Conservation (phyloP, 2,329 filamentous ascomycete genomes). For the Metarhizium album region DNA sequence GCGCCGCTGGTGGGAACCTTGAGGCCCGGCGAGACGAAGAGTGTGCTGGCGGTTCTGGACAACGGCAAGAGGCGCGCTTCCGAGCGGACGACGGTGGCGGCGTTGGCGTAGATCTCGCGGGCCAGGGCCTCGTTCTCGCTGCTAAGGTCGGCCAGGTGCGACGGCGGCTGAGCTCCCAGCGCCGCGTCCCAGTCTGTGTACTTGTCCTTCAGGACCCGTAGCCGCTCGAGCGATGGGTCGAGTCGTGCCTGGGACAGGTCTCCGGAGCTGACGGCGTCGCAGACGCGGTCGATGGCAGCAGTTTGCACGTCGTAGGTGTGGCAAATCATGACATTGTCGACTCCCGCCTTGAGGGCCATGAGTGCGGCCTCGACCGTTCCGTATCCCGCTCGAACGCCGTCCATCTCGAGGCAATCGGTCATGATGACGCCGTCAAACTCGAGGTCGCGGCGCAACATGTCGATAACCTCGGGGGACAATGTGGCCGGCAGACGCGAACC, state of each 20-base stretch:
- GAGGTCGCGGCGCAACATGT: constrained; percentile 14
- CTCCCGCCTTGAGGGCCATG: constrained; percentile 16
- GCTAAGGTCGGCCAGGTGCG: constrained; percentile 9
- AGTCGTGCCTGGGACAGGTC: constrained; percentile 10
- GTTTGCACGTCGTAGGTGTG: constrained; percentile 16
- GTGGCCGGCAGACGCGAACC: constrained; percentile 13
- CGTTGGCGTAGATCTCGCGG: constrained; percentile 10
- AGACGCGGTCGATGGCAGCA: constrained; percentile 15
- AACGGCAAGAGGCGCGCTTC: constrained; percentile 10
- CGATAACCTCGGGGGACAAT: constrained; percentile 13
- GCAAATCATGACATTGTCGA: constrained; percentile 19
- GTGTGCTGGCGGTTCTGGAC: constrained; percentile 9
- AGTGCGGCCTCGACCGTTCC: constrained; percentile 15
- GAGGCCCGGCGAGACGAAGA: constrained; percentile 15
- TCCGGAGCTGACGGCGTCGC: constrained; percentile 10
- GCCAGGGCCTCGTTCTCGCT: constrained; percentile 10
- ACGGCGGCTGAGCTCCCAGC: constrained; percentile 5
- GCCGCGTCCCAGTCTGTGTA: constrained; percentile 15
- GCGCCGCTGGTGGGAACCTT: constrained; percentile 15
- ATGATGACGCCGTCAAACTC: constrained; percentile 14
- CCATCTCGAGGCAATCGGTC: constrained; percentile 18
- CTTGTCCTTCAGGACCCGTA: constrained; percentile 11
- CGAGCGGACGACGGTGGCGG: constrained; percentile 13
- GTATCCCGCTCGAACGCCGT: constrained; percentile 14
- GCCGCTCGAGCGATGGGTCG: constrained; percentile 11